Base-by-base conservation (phyloP, 1,284 basidiomycete species). In the Clitocybe nebularis region DNA sequence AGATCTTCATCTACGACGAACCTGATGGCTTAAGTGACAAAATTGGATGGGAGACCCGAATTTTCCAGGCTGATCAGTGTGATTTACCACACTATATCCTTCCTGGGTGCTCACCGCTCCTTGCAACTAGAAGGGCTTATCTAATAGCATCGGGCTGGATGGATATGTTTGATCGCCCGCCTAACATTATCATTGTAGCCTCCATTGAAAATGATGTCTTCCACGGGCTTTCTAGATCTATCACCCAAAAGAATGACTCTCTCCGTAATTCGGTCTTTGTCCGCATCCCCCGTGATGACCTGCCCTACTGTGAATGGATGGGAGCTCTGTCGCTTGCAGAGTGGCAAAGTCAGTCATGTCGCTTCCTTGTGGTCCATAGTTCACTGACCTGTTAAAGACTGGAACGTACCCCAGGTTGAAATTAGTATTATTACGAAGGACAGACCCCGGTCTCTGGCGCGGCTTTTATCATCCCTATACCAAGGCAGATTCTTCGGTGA, bases 381-480 rank as follows among this genome's bases (percentile, higher is more conserved):
- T 32, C 39, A 46, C 24, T 37, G 36, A 43, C 21, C 39, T 29
- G 16, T 14, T 45, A 29, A 33, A 92, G 89, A 80, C 56, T 92
- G 87, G 86, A 71, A 89, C 52, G 57, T 62, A 1, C 86, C 87
- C 2, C 67, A 64, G 24, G 63, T 91, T 19, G 82, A 86, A 24
- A 61, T 91, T 29, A 77, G 74, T 32, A 72, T 92, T 29, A 84
- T 91, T 40, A 91, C 89, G 0, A 81, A 89, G 47, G 72, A 86
- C 55, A 72, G 89, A 36, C 81, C 88, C 5, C 57, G 62, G n/a
- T 91, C 89, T 0, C 73, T 92, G 1, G 51, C 53, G 9, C 79
- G 89, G 5, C 68, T 92, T 1, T 58, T 92, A 6, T 48, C 57
- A 4, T 91, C 89, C 0, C 63, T 90, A 4, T 61, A 67, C n/a